Evolutionary conservation across 306 rosid species (phyloP).

Genomic region (Arachis hypogaea): DNA sequence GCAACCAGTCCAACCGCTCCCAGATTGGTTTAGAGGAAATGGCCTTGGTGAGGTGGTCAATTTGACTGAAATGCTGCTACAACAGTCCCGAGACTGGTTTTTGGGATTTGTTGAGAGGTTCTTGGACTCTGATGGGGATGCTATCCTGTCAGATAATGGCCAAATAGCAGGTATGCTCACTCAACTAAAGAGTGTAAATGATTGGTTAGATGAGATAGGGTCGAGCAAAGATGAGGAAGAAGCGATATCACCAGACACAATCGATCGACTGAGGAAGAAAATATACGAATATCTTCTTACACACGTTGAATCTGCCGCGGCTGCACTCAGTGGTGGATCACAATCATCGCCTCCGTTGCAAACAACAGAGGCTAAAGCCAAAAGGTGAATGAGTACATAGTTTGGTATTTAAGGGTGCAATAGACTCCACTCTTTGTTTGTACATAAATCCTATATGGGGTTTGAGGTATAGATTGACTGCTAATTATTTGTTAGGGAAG

Average conservation of each 20-base stretch:
- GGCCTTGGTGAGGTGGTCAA: conserved; percentile 71
- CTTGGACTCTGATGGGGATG: conserved; percentile 76
- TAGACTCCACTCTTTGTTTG: conserved; percentile 41
- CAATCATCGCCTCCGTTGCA: conserved; percentile 51
- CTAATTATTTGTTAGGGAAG: conserved; percentile 45
- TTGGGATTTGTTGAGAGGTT: conserved; percentile 83
- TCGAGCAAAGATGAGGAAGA: conserved; percentile 58
- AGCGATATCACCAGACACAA: conserved; percentile 59
- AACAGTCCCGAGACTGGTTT: conserved; percentile 82
- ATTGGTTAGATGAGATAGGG: conserved; percentile 82
- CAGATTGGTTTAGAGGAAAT: conserved; percentile 78
- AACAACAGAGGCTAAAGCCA: conserved; percentile 55
- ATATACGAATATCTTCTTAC: conserved; percentile 92
- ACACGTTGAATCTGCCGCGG: conserved; percentile 95
- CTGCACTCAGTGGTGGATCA: conserved; percentile 77
- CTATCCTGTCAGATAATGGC: conserved; percentile 76
- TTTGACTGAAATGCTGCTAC: conserved; percentile 64
- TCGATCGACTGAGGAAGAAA: conserved; percentile 78
- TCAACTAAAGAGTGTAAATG: conserved; percentile 90
- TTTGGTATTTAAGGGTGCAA: conserved; percentile 37
- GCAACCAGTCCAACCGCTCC: conserved; percentile 58
- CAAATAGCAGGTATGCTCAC: conserved; percentile 92
- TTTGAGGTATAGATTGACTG: conserved; percentile 58
- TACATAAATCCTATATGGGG: conserved; percentile 61
- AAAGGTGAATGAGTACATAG: conserved; percentile 54